phyloP scores from a whole-genome alignment of 805 yeast species.

The Wickerhamomyces silvicola region DNA sequence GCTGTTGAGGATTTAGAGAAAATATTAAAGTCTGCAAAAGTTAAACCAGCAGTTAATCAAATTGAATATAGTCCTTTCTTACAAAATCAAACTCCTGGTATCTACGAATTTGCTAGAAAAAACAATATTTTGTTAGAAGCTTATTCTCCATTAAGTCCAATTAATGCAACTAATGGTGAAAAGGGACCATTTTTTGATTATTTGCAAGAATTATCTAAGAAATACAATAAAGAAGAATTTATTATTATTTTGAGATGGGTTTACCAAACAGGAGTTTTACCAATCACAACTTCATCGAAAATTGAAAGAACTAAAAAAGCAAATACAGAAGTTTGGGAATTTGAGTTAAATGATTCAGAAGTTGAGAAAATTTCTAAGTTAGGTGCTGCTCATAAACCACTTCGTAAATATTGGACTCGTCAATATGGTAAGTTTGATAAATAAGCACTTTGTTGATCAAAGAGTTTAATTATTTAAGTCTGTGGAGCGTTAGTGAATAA shows the following conservation, averaged over 20 bases:
- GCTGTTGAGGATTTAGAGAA: slow-evolving; percentile 37
- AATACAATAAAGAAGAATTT: slow-evolving; percentile 55
- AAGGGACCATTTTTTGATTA: slow-evolving; percentile 32
- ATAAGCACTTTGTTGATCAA: too few relatives aligned
- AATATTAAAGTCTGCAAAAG: slow-evolving; percentile 30
- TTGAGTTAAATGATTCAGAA: slow-evolving; percentile 48
- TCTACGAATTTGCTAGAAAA: slow-evolving; percentile 41
- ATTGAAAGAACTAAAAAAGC: slow-evolving; percentile 45
- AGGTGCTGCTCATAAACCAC: slow-evolving; percentile 31
- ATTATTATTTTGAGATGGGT: slow-evolving; percentile 69
- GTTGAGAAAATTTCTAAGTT: slow-evolving; percentile 33
- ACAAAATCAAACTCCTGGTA: slow-evolving; percentile 61
- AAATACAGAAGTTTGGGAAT: slow-evolving; percentile 49
- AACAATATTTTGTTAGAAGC: slow-evolving; percentile 53
- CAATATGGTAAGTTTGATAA: slow-evolving; percentile 20
- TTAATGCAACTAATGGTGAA: slow-evolving; percentile 41
- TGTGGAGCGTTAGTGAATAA: slow-evolving; percentile 65
- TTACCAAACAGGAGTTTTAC: slow-evolving; percentile 55
- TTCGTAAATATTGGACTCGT: slow-evolving; percentile 29
- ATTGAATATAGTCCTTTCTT: slow-evolving; percentile 61
- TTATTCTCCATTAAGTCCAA: slow-evolving; percentile 62
- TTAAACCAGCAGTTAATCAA: slow-evolving; percentile 54
- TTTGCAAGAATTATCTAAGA: slow-evolving; percentile 39
- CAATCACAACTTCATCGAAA: slow-evolving; percentile 68
- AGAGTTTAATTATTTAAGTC: neutral